Conservation (phyloP, 768 basidiomycete species). For the Auricularia sp. region DNA sequence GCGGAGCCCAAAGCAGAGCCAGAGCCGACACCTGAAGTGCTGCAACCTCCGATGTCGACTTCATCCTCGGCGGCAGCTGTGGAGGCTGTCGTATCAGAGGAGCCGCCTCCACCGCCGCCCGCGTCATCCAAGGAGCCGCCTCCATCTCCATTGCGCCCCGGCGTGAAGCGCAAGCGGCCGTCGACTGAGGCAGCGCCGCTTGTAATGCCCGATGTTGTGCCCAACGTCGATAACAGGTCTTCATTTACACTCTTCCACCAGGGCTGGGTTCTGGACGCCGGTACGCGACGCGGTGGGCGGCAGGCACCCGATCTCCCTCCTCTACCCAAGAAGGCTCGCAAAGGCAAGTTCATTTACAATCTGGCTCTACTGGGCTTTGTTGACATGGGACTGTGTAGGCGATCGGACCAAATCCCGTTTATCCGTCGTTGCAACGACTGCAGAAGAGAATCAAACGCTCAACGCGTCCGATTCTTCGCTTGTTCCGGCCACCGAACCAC, state of each 20-base stretch:
- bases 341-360: conserved; percentile 21
- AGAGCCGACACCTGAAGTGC: background rate
- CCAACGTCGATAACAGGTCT: conserved; percentile 58
- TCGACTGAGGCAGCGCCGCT: background rate
- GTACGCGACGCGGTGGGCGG: conserved; percentile 55
- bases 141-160: conserved; percentile 22
- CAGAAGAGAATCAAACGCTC: conserved; percentile 10
- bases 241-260: conserved; percentile 76
- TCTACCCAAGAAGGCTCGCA: conserved; percentile 45
- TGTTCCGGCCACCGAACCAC: background rate
- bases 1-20: background rate
- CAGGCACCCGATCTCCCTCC: conserved; percentile 35
- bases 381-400: conserved; percentile 12
- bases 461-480: background rate
- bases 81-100: background rate
- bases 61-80: background rate
- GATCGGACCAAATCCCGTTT: conserved; percentile 8
- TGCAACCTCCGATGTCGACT: background rate
- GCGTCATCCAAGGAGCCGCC: conserved; percentile 10
- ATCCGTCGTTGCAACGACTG: conserved; percentile 1
- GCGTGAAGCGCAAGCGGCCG: conserved; percentile 15
- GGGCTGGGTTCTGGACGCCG: conserved; percentile 80
- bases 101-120: background rate
- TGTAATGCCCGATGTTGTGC: conserved; percentile 43
- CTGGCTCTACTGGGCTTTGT: conserved; percentile 1